Evolutionary conservation across 2,329 filamentous ascomycete species (phyloP), one percentile per base, ranked within the genome.

Genomic region (Alternaria alternata): DNA sequence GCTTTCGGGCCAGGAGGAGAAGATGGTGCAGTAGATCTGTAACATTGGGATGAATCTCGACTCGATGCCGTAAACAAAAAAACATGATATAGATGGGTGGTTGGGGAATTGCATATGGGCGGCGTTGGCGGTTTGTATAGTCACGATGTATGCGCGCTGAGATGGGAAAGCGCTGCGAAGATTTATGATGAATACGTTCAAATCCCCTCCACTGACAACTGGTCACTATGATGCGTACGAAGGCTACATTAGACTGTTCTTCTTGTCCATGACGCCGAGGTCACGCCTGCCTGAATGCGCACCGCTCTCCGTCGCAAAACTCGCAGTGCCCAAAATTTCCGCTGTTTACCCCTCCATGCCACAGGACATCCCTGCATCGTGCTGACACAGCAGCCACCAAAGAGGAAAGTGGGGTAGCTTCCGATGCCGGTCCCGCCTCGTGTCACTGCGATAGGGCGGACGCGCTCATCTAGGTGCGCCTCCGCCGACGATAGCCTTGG

Each of bases 1-100:
- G 38, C 87, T 99, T 64, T 89, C 84, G 46, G 87, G 87, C 65
- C 87, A 90, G 76, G 80, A 83, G 66, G 74, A 81, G 70, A 76
- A 68, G 62, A 41, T 64, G 32, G 55, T 47, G 28, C 54, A 66
- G 54, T 57, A 56, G 38, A 11, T 5, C 7, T 43, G 18, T 32
- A 41, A 46, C 11, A 44, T 42, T 26, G 30, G 1, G 20, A 18
- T 9, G 9, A 20, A 30, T 38, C 28, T 46, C 46, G 43, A 43
- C 26, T 42, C 53, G 24, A 22, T 28, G 41, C 28, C 49, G 38
- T 43, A 55, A n/a, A 60, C 20, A 42, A 61, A 51, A 14, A 18
- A 36, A 52, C 46, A 46, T 24, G 28, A 6, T 47, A 63, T 64
- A 72, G 61, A 69, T 38, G 52, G 51, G 52, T 26, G 24, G 46